Evolutionary conservation across 129 eudicot genomes (phyloP), one percentile per base, ranked within the genome.

Genomic region (Dittrichia graveolens): DNA sequence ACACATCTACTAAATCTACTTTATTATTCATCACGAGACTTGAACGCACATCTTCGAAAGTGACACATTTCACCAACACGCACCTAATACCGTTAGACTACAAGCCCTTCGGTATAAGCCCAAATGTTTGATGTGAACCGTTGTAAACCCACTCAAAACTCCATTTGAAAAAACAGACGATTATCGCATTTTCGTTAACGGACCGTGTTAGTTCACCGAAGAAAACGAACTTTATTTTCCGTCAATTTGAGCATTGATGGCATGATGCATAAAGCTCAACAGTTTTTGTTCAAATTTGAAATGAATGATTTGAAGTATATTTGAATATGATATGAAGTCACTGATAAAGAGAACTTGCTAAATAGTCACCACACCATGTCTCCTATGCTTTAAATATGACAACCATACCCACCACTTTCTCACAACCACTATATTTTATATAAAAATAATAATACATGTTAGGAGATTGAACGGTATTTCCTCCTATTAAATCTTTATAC

Each of bases 331-430:
- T 18, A 67, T 68, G 69, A 76, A 77, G 49, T 34, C 70, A 38
- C 34, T 76, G 75, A 76, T 41, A 76, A 58, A 60, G 81, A 77
- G 60, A 77, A 69, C 65, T 77, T 64, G 42, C 70, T 40, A 77
- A 69, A 60, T 71, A 69, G 61, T 69, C 61, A 77, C 81, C 76
- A 77, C 76, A 24, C 52, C 70, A 41, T 60, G 71, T 69, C 76
- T 42, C 64, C 35, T 60, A 38, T 50, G 81, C 81, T 49, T 77
- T 77, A 69, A 77, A 77, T 69, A 24, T 77, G 81, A 77, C 76
- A 69, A 77, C 74, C 53, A 50, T 52, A 53, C 52, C 75, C 24
- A 49, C 71, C 65, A 15, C 9, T 60, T 77, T 61, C 71, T 69
- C 81, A 60, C 38, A 60, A 35, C 76, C 81, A 77, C 48, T 52